phyloP scores from a whole-genome alignment of 805 yeast species.

The Candida anglica region DNA sequence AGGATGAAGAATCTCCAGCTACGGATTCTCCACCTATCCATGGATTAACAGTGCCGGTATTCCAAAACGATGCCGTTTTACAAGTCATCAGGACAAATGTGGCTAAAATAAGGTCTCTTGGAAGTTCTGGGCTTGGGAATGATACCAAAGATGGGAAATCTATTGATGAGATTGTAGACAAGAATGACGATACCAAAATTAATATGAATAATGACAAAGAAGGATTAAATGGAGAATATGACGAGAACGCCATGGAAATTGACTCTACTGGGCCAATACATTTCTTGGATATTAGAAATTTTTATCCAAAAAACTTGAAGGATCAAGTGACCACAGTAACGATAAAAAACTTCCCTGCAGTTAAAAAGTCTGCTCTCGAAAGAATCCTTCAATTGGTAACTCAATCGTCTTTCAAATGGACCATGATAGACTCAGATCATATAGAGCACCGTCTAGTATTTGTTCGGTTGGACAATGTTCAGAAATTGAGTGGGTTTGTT shows the following conservation, averaged over 20 bases:
- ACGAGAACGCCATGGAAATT: slow-evolving; percentile 9
- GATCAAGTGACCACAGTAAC: slow-evolving; percentile 32
- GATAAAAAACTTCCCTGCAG: slow-evolving; percentile 29
- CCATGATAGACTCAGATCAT: slow-evolving; percentile 26
- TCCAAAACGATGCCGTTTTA: not conserved
- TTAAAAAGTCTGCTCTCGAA: slow-evolving; percentile 26
- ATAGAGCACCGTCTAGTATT: slow-evolving; percentile 28
- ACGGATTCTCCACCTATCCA: not conserved
- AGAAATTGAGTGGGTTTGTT: slow-evolving; percentile 13
- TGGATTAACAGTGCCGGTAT: not conserved
- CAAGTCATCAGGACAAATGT: slow-evolving; percentile 1
- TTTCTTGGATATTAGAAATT: slow-evolving; percentile 21
- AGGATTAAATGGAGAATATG: slow-evolving; percentile 5
- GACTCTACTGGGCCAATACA: slow-evolving; percentile 13
- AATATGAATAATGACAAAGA: slow-evolving; percentile 1
- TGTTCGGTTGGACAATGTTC: slow-evolving; percentile 21
- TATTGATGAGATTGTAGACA: not conserved
- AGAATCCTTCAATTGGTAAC: slow-evolving; percentile 21
- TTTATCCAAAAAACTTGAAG: slow-evolving; percentile 28
- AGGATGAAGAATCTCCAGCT: not conserved
- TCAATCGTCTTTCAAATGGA: slow-evolving; percentile 27
- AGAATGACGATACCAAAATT: not conserved
- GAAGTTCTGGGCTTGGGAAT: not conserved
- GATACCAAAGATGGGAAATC: not conserved
- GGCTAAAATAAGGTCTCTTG: not conserved